Conservation (phyloP, 1,284 basidiomycete genomes). For the Melampsora americana region DNA sequence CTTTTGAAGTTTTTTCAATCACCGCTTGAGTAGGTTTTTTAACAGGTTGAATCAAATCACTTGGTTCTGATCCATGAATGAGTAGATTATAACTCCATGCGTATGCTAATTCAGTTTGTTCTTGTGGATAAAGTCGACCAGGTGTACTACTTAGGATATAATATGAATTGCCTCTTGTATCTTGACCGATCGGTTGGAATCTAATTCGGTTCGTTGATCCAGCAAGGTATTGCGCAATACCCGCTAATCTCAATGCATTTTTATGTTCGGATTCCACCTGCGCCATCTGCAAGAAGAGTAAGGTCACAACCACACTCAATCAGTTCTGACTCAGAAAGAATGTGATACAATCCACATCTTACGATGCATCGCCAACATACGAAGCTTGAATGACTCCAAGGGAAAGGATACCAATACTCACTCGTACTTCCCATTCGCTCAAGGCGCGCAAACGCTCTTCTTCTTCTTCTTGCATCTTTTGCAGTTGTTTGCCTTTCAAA, state of each 20-base stretch:
- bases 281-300: slow-evolving; percentile 11
- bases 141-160: slow-evolving; percentile 41
- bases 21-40: slow-evolving; percentile 21
- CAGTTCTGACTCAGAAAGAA: no score
- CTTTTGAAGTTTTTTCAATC: neutral
- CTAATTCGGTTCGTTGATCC: slow-evolving; percentile 32
- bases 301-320: neutral
- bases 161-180: slow-evolving; percentile 29
- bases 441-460: slow-evolving; percentile 24
- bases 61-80: slow-evolving; percentile 38
- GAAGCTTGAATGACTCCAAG: neutral
- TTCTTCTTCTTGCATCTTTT: slow-evolving; percentile 29
- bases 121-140: slow-evolving; percentile 27
- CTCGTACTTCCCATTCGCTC: slow-evolving; percentile 38
- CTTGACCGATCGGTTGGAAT: slow-evolving; percentile 42
- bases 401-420: slow-evolving; percentile 22
- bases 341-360: no score
- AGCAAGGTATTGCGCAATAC: slow-evolving; percentile 31
- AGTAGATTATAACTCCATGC: slow-evolving; percentile 43
- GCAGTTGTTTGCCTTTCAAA: slow-evolving; percentile 1
- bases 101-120: slow-evolving; percentile 34
- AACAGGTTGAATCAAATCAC: slow-evolving; percentile 7
- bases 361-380: neutral
- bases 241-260: slow-evolving; percentile 8
- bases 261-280: slow-evolving; percentile 39